A percentile compares a stretch with the other conserved stretches of the same genome.
These are phyloP conservation scores for Solanum rostratum DNA, from an alignment of 257 asterid species.

Conservation along the genomic window DNA sequence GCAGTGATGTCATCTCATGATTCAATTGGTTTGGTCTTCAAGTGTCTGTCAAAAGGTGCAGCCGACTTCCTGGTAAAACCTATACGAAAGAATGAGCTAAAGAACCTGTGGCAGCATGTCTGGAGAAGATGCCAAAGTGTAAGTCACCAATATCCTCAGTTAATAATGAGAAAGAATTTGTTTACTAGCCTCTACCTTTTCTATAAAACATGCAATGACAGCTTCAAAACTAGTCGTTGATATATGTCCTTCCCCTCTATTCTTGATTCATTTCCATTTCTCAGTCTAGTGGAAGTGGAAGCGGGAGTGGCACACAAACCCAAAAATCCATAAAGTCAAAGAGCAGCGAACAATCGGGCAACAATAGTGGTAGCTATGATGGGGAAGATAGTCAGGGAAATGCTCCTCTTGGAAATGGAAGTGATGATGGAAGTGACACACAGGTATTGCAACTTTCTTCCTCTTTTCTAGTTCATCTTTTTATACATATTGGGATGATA, in stretches of 20 bases:
- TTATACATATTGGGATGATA: not conserved
- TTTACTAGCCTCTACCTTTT: not conserved
- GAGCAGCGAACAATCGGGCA: slow-evolving; percentile 28
- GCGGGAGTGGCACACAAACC: slow-evolving; percentile 64
- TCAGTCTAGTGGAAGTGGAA: slow-evolving; percentile 92
- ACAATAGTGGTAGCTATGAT: slow-evolving; percentile 29
- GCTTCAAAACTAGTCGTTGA: not conserved
- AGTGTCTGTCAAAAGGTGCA: slow-evolving; percentile 89
- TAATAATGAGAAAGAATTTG: not conserved
- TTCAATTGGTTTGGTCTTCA: slow-evolving; percentile 77
- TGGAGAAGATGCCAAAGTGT: slow-evolving; percentile 93
- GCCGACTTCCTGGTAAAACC: slow-evolving; percentile 86
- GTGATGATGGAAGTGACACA: slow-evolving; percentile 72
- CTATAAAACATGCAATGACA: not conserved
- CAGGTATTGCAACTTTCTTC: slow-evolving; percentile 23
- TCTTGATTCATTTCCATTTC: slow-evolving; percentile 10
- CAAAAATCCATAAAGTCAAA: slow-evolving; percentile 56
- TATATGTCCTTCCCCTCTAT: not conserved
- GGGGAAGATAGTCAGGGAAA: slow-evolving; percentile 43
- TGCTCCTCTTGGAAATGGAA: slow-evolving; percentile 43
- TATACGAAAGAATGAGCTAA: slow-evolving; percentile 60
- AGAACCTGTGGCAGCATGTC: slow-evolving; percentile 38
- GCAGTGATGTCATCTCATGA: slow-evolving; percentile 97
- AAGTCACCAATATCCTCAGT: slow-evolving; percentile 18
- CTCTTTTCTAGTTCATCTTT: not conserved